phyloP scores from a whole-genome alignment of 805 yeast species.

The Myxozyma neotropica region DNA sequence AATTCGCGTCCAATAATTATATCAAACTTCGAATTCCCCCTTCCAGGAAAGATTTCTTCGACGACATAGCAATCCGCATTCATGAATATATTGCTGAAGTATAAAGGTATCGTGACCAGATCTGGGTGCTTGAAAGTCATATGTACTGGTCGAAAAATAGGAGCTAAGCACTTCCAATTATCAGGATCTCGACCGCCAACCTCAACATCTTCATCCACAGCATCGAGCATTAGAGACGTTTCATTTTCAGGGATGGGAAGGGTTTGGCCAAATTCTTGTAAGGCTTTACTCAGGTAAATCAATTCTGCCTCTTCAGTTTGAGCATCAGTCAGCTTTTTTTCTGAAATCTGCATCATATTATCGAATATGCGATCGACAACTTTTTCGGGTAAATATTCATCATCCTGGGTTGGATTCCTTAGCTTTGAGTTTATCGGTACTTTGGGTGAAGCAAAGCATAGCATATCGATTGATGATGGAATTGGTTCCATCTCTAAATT shows the following conservation, averaged over 20 bases:
- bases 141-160: background rate
- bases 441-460: background rate
- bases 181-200: background rate
- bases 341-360: background rate
- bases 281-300: background rate
- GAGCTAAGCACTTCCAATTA: background rate
- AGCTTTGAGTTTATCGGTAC: background rate
- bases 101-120: background rate
- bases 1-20: slow-evolving; percentile 12
- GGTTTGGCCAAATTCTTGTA: background rate
- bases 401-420: background rate
- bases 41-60: slow-evolving; percentile 20
- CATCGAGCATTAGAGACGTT: background rate
- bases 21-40: slow-evolving; percentile 12
- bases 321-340: background rate
- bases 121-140: background rate
- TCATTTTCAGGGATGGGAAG: background rate
- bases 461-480: background rate
- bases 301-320: background rate
- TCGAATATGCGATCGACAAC: background rate
- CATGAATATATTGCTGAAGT: background rate
- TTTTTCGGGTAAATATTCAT: background rate
- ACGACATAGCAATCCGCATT: slow-evolving; percentile 1
- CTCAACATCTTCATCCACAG: background rate
- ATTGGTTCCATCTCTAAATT: background rate